These are phyloP conservation scores for Aurantiochytrium sp. DNA, from an alignment of 108 stramenopile species.

Conservation along the genomic window DNA sequence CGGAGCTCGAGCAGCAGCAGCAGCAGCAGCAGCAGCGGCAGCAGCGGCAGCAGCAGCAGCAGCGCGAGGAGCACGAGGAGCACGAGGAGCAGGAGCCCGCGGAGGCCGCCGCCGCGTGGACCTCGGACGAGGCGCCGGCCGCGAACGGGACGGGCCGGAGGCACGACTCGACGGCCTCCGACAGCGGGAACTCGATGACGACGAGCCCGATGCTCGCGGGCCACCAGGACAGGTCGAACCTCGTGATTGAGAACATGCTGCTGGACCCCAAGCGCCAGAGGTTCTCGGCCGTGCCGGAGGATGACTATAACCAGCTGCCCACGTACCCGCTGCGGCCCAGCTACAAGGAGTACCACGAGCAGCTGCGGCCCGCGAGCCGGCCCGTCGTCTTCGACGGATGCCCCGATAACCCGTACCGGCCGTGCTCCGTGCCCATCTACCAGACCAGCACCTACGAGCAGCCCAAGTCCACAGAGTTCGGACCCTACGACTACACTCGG, in stretches of 20 bases:
- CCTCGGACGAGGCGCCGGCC: too few relatives aligned
- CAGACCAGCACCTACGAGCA: constrained; percentile 38
- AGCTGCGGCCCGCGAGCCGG: not conserved
- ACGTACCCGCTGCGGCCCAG: constrained; percentile 3
- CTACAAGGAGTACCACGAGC: constrained; percentile 15
- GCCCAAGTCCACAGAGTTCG: not conserved
- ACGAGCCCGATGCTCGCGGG: not conserved
- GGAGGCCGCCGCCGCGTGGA: too few relatives aligned
- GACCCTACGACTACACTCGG: constrained; percentile 18
- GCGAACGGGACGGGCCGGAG: too few relatives aligned
- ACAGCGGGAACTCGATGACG: not conserved
- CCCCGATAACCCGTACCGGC: constrained; percentile 31
- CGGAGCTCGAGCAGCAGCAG: not conserved
- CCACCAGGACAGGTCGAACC: not conserved
- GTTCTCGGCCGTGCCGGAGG: not conserved
- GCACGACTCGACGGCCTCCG: not conserved
- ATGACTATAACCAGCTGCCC: constrained; percentile 14
- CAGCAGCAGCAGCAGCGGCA: not conserved
- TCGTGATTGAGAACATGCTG: not conserved
- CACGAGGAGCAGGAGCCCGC: too few relatives aligned
- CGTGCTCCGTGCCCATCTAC: constrained; percentile 38
- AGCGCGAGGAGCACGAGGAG: too few relatives aligned
- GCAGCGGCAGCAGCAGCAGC: not conserved
- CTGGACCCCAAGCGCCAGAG: not conserved
- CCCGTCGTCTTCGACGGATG: not conserved